phyloP scores from a whole-genome alignment of 805 yeast genomes.

The Barnettozyma siamensis region DNA sequence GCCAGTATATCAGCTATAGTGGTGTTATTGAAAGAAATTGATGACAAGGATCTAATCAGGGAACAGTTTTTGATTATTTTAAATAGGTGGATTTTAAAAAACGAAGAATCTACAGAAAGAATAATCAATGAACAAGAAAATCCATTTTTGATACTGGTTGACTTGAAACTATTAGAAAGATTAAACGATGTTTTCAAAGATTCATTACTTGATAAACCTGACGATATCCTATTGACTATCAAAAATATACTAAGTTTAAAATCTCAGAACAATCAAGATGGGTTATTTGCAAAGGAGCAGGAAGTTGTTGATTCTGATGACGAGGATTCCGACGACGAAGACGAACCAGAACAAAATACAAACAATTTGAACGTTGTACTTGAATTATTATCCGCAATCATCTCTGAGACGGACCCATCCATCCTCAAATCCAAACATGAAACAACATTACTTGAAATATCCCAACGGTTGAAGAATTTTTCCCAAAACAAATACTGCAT shows the following conservation, averaged over 20 bases:
- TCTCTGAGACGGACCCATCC: constrained; percentile 25
- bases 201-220: constrained; percentile 37
- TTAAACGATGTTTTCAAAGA: constrained; percentile 55
- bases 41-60: constrained; percentile 38
- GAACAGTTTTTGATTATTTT: constrained; percentile 46
- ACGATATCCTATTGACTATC: constrained; percentile 48
- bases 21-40: constrained; percentile 43
- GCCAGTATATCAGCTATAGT: constrained; percentile 35
- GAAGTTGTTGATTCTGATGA: constrained; percentile 36
- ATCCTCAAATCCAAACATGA: constrained; percentile 18
- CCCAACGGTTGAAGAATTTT: constrained; percentile 23
- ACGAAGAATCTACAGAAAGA: constrained; percentile 1
- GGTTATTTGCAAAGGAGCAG: constrained; percentile 10
- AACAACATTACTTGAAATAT: constrained; percentile 27
- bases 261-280: constrained; percentile 4
- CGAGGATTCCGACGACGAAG: constrained; percentile 26
- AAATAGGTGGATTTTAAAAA: constrained; percentile 50
- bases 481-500: constrained; percentile 12
- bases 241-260: constrained; percentile 32
- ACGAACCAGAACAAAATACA: constrained; percentile 14
- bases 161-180: constrained; percentile 59
- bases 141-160: constrained; percentile 51
- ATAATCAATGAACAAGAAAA: constrained; percentile 28
- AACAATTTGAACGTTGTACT: constrained; percentile 31
- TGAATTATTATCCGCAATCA: constrained; percentile 32